phyloP scores from a whole-genome alignment of 139 green algal genomes.

The Diplosphaera chodatii region DNA sequence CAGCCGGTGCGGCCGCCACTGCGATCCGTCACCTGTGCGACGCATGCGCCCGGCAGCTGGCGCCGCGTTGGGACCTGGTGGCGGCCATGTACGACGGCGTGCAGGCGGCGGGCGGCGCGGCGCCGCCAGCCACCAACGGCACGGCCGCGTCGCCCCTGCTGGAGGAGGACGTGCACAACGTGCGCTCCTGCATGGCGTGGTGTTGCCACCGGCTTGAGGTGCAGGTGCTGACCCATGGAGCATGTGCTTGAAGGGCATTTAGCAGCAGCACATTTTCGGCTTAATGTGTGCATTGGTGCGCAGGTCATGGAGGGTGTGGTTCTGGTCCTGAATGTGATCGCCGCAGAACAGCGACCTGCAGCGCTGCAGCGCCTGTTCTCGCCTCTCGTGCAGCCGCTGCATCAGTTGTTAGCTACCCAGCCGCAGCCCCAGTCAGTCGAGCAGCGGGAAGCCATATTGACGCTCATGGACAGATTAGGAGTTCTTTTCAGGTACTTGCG shows the following conservation, averaged over 20 bases:
- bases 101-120: conserved; percentile 29
- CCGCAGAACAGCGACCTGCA: conserved; percentile 24
- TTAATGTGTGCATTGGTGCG: background rate
- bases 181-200: too few species aligned
- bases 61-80: conserved; percentile 19
- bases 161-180: conserved; percentile 56
- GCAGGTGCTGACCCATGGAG: too few species aligned
- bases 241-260: too few species aligned
- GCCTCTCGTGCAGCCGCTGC: conserved; percentile 43
- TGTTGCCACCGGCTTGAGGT: too few species aligned
- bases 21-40: conserved; percentile 59
- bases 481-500: conserved; percentile 41
- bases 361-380: conserved; percentile 39
- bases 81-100: conserved; percentile 48
- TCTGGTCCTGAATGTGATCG: conserved; percentile 26
- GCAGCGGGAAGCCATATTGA: conserved; percentile 23
- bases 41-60: conserved; percentile 43
- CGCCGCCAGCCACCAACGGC: background rate
- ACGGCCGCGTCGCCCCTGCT: conserved; percentile 12
- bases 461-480: conserved; percentile 56
- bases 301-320: conserved; percentile 41
- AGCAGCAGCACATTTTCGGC: background rate
- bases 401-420: conserved; percentile 27
- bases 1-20: conserved; percentile 30
- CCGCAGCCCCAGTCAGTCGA: background rate